These are phyloP conservation scores for Eucalyptus pumila DNA, from an alignment of 345 rosid species.

Conservation along the genomic window DNA sequence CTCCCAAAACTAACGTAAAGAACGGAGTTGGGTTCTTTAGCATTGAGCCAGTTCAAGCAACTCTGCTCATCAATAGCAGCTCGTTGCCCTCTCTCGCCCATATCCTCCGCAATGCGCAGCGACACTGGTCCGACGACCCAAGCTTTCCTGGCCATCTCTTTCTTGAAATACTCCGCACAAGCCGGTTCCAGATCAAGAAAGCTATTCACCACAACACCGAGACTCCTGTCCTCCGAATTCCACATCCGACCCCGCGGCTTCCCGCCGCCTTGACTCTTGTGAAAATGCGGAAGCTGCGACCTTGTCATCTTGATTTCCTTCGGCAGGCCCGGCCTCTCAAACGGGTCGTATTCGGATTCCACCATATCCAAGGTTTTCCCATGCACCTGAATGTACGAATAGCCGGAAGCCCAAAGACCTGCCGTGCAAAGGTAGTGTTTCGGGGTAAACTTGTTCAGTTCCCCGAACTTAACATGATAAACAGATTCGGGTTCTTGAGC, in stretches of 20 bases:
- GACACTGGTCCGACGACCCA: constrained; percentile 49
- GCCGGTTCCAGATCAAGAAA: constrained; percentile 32
- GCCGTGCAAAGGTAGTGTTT: no score
- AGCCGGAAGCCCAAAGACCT: no score
- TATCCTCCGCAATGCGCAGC: constrained; percentile 11
- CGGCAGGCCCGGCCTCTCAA: constrained; percentile 28
- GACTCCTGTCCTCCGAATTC: neutral
- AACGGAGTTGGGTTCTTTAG: constrained; percentile 24
- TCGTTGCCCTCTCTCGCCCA: constrained; percentile 17
- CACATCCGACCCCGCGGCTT: neutral
- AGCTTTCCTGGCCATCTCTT: constrained; percentile 12
- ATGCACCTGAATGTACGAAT: no score
- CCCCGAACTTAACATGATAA: no score
- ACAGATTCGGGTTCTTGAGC: neutral
- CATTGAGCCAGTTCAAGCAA: constrained; percentile 23
- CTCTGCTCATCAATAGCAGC: constrained; percentile 4
- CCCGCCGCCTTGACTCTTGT: neutral
- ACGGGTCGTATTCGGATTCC: constrained; percentile 26
- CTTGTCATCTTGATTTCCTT: constrained; percentile 19
- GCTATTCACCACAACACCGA: constrained; percentile 23
- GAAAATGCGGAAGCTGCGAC: constrained; percentile 11
- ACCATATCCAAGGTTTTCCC: neutral
- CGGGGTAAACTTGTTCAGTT: no score
- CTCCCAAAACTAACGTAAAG: constrained; percentile 37
- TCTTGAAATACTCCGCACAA: constrained; percentile 18